A percentile compares a stretch with the other conserved stretches of the same genome.
phyloP scores from a whole-genome alignment of 2,329 filamentous ascomycete species.

The Apiospora hydei region DNA sequence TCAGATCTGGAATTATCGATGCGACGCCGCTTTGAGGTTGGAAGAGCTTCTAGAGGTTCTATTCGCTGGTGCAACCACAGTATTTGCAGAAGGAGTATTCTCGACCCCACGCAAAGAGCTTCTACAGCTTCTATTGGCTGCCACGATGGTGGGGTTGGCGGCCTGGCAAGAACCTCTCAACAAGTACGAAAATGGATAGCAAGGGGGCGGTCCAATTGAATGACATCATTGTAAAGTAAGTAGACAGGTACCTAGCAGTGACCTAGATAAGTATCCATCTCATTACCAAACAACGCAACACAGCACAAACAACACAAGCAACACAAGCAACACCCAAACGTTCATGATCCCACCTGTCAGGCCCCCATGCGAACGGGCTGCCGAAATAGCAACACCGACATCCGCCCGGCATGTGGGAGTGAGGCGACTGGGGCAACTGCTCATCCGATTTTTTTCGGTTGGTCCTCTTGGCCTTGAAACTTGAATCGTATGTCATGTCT shows the following conservation, averaged over 20 bases:
- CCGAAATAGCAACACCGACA: slow-evolving; percentile 2
- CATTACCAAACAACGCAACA: neutral
- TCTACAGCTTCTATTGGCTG: slow-evolving; percentile 9
- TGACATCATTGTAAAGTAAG: neutral
- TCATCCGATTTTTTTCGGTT: slow-evolving; percentile 14
- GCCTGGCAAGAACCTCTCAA: neutral
- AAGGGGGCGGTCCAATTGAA: neutral
- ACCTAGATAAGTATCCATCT: neutral
- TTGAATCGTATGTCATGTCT: slow-evolving; percentile 9
- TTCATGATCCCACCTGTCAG: neutral
- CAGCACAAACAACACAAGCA: neutral
- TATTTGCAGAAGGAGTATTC: slow-evolving; percentile 13
- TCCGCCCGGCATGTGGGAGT: neutral
- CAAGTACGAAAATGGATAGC: neutral
- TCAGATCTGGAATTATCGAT: slow-evolving; percentile 11
- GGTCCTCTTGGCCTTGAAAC: slow-evolving; percentile 3
- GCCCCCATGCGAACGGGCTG: neutral
- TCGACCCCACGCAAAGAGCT: slow-evolving; percentile 4
- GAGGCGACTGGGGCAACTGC: slow-evolving; percentile 7
- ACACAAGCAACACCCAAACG: neutral
- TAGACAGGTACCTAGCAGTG: too few species aligned
- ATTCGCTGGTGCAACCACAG: slow-evolving; percentile 20
- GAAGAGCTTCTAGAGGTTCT: slow-evolving; percentile 23
- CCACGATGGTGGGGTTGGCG: neutral
- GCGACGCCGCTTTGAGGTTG: slow-evolving; percentile 17